Evolutionary conservation across 1,284 basidiomycete genomes (phyloP).

Genomic region (Porogramme epimiltina): DNA sequence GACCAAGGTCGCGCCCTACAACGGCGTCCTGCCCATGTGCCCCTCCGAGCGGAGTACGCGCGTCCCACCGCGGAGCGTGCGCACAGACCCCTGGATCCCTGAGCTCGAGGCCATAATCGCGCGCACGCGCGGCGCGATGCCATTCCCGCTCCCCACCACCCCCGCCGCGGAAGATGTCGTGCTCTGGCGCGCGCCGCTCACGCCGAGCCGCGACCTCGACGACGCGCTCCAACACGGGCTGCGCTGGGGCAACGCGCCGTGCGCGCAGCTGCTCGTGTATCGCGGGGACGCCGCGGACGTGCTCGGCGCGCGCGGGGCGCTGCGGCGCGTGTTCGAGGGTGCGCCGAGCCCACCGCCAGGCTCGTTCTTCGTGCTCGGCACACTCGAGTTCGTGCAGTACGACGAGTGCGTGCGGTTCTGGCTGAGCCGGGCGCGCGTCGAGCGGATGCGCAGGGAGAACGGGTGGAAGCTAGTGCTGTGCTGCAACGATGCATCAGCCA

Average conservation of each 20-base stretch:
- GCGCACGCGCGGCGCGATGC: constrained; percentile 27
- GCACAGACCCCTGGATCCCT: constrained; percentile 33
- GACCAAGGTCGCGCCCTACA: constrained; percentile 31
- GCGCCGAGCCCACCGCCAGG: constrained; percentile 11
- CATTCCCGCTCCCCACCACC: constrained; percentile 28
- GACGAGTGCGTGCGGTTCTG: constrained; percentile 28
- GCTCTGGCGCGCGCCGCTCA: neutral
- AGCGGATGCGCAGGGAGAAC: constrained; percentile 12
- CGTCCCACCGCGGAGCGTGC: constrained; percentile 25
- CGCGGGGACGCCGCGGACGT: neutral
- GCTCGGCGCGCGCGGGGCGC: neutral
- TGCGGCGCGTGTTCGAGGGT: constrained; percentile 7
- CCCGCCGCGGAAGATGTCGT: neutral
- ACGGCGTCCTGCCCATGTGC: constrained; percentile 32
- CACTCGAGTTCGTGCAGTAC: constrained; percentile 25
- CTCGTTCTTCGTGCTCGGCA: constrained; percentile 22
- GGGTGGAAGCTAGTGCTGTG: constrained; percentile 14
- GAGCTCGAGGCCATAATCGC: constrained; percentile 36
- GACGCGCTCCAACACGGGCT: neutral
- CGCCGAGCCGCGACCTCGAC: neutral
- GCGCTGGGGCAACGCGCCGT: neutral
- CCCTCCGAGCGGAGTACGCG: constrained; percentile 24
- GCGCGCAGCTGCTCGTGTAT: constrained; percentile 2
- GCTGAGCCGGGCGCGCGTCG: constrained; percentile 27
- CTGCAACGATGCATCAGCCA: constrained; percentile 6